A percentile compares a stretch with the other conserved stretches of the same genome.
Conservation (phyloP, 2,329 filamentous ascomycete species). For the Sclerotinia spermophila region DNA sequence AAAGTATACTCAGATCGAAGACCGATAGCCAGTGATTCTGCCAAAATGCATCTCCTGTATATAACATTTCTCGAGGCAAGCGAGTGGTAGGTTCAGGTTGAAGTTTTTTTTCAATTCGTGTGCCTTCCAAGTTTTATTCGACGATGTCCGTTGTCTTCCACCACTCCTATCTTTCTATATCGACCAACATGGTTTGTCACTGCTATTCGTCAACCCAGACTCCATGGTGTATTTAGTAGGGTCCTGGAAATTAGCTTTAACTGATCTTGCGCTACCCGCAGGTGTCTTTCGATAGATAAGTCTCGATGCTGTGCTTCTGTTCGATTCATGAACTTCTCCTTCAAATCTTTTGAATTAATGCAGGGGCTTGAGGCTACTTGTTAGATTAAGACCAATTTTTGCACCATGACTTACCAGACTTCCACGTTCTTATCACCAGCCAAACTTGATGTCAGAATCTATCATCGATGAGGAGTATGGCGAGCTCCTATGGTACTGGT, state of each 20-base stretch:
- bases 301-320: neutral
- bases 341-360: neutral
- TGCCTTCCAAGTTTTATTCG: neutral
- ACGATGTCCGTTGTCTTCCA: neutral
- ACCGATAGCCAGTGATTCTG: too few species aligned
- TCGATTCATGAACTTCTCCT: neutral
- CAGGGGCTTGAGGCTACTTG: neutral
- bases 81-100: neutral
- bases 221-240: neutral
- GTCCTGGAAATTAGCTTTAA: neutral
- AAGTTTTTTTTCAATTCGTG: neutral
- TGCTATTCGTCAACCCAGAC: neutral
- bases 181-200: neutral
- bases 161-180: neutral
- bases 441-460: neutral
- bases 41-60: too few species aligned
- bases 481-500: neutral
- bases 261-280: neutral
- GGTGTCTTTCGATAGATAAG: neutral
- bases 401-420: neutral
- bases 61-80: neutral
- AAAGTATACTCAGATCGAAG: too few species aligned
- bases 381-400: too few species aligned
- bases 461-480: neutral
- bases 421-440: neutral